A percentile compares a stretch with the other conserved stretches of the same genome.
Conservation (phyloP, 441 rosid genomes). For the Adansonia madagascariensis region DNA sequence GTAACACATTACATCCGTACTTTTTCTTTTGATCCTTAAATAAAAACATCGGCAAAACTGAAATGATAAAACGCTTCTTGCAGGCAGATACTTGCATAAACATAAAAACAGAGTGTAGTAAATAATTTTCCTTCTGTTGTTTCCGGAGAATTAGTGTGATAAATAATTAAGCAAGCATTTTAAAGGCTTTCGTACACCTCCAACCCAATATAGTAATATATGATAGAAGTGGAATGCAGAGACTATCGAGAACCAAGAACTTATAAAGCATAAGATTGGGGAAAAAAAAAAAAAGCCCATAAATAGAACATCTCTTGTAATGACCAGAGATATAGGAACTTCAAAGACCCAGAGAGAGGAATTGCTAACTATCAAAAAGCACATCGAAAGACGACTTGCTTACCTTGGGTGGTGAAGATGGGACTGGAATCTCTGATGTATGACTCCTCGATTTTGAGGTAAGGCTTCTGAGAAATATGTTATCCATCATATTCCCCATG, state of each 20-base stretch:
- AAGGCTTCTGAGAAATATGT: conserved; percentile 76
- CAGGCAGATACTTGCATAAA: neutral
- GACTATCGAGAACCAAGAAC: conserved; percentile 10
- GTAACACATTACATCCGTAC: neutral
- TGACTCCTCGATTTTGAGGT: conserved; percentile 74
- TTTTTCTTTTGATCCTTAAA: neutral
- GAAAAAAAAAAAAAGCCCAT: neutral
- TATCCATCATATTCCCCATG: conserved; percentile 90
- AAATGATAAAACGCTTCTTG: conserved; percentile 18
- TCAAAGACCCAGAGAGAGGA: conserved; percentile 7
- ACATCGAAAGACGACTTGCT: conserved; percentile 8
- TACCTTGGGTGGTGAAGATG: conserved; percentile 88
- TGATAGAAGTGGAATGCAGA: neutral
- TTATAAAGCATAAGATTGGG: neutral
- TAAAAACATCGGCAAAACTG: conserved; percentile 1
- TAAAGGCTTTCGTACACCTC: neutral
- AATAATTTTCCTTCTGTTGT: neutral
- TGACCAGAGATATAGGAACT: neutral
- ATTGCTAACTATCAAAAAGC: neutral
- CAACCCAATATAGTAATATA: neutral
- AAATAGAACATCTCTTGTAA: neutral
- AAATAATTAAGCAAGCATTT: conserved; percentile 1
- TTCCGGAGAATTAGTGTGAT: neutral
- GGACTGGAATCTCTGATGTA: conserved; percentile 61
- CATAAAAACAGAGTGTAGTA: neutral